Evolutionary conservation across 2,329 filamentous ascomycete genomes (phyloP).

Genomic region (Proliferodiscus dingleyae): DNA sequence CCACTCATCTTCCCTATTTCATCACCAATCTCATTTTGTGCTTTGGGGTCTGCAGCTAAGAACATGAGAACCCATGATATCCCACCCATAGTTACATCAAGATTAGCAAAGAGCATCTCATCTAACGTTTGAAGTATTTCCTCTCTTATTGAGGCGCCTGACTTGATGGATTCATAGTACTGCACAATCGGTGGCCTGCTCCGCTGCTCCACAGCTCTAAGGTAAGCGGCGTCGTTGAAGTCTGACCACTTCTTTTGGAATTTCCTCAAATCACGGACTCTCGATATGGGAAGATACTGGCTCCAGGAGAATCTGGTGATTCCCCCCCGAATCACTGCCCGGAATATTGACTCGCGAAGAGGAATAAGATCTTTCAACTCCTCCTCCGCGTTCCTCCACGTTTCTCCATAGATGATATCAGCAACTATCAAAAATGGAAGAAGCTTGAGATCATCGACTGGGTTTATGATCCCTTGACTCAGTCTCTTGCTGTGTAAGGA

Average conservation of each 20-base stretch:
- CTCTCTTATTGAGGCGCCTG: constrained; percentile 24
- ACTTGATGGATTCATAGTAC: constrained; percentile 18
- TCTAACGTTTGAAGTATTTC: constrained; percentile 40
- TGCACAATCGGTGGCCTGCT: constrained; percentile 2
- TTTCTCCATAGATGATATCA: constrained; percentile 35
- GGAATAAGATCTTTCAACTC: constrained; percentile 26
- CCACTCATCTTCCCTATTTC: no score
- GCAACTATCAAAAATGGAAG: constrained; percentile 38
- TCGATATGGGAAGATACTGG: constrained; percentile 27
- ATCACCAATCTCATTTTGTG: no score
- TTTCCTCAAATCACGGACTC: constrained; percentile 24
- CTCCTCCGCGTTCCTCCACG: constrained; percentile 22
- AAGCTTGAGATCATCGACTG: constrained; percentile 22
- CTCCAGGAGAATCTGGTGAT: constrained; percentile 27
- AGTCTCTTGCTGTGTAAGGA: constrained; percentile 3
- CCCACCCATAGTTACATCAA: constrained; percentile 41
- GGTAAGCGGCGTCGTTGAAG: constrained; percentile 32
- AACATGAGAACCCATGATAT: constrained; percentile 41
- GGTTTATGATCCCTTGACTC: constrained; percentile 14
- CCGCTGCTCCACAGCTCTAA: constrained; percentile 1
- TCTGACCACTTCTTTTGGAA: constrained; percentile 31
- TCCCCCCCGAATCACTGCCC: constrained; percentile 33
- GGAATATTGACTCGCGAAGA: constrained; percentile 32
- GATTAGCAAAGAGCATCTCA: constrained; percentile 42
- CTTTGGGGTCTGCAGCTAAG: constrained; percentile 33